phyloP scores from a whole-genome alignment of 2,329 filamentous ascomycete genomes.

The Fusarium burgessii region DNA sequence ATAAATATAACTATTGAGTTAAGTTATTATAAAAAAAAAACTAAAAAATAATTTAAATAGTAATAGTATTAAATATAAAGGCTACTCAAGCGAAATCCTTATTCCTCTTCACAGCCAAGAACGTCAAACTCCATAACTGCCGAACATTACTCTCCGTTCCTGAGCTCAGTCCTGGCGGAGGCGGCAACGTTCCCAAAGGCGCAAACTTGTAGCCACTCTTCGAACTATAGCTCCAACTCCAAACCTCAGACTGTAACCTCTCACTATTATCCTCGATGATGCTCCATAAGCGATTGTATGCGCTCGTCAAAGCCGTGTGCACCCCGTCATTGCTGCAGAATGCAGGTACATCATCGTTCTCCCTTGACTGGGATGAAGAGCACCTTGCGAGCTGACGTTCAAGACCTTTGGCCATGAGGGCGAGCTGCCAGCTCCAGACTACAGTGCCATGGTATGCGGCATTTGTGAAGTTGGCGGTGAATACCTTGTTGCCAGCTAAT shows the following conservation, averaged over 20 bases:
- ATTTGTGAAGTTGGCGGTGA: constrained; percentile 66
- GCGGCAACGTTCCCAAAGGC: constrained; percentile 38
- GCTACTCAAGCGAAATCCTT: neutral
- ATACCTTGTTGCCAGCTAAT: constrained; percentile 60
- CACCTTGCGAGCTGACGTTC: constrained; percentile 69
- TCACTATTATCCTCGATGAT: constrained; percentile 65
- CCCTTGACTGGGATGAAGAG: neutral
- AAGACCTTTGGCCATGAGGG: constrained; percentile 73
- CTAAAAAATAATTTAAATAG: no score
- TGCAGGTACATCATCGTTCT: constrained; percentile 48
- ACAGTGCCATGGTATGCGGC: constrained; percentile 72
- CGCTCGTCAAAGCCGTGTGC: constrained; percentile 58
- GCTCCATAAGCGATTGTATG: constrained; percentile 72
- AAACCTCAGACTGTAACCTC: constrained; percentile 69
- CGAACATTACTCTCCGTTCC: constrained; percentile 37
- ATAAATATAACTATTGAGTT: no score
- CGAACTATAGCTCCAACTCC: constrained; percentile 67
- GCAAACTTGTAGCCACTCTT: constrained; percentile 39
- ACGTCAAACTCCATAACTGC: constrained; percentile 39
- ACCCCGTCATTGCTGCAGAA: constrained; percentile 64
- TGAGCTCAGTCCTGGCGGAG: constrained; percentile 19
- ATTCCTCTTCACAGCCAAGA: constrained; percentile 34
- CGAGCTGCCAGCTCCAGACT: constrained; percentile 73
- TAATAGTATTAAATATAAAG: no score
- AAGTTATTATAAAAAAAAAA: no score